Percentiles rank a stretch among this genome's conserved stretches.
These are phyloP conservation scores for Septoria petroselini DNA, from an alignment of 2,329 filamentous ascomycete species.

Conservation along the genomic window DNA sequence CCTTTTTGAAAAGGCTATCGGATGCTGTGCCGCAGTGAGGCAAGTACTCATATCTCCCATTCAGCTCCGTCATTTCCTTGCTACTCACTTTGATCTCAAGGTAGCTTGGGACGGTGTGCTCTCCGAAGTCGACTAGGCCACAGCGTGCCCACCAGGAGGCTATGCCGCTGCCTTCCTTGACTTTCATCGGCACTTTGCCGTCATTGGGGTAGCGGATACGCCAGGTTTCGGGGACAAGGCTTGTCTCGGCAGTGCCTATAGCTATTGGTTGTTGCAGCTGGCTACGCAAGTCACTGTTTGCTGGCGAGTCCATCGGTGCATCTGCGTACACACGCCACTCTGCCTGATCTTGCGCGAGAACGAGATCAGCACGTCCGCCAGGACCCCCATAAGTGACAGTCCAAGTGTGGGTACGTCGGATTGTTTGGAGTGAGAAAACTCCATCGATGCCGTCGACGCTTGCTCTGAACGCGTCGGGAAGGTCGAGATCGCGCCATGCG, in stretches of 20 bases:
- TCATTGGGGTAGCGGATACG: constrained; percentile 45
- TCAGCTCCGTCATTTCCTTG: constrained; percentile 35
- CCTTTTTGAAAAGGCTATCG: constrained; percentile 52
- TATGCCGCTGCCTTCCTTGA: constrained; percentile 19
- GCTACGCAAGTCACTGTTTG: constrained; percentile 26
- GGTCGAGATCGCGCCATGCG: not conserved
- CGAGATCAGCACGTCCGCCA: constrained; percentile 41
- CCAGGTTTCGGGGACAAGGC: constrained; percentile 39
- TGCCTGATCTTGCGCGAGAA: constrained; percentile 17
- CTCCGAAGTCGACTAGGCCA: constrained; percentile 39
- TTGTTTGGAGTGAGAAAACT: constrained; percentile 37
- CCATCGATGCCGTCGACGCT: constrained; percentile 32
- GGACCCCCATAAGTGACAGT: constrained; percentile 41
- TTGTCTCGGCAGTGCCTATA: constrained; percentile 15
- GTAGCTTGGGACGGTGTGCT: constrained; percentile 45
- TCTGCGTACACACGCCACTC: constrained; percentile 36
- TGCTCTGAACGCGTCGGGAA: not conserved
- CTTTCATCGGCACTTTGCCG: constrained; percentile 26
- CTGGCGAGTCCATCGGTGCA: constrained; percentile 21
- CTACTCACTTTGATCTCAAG: constrained; percentile 42
- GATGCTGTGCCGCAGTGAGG: constrained; percentile 58
- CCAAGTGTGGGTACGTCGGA: constrained; percentile 41
- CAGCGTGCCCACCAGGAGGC: constrained; percentile 41
- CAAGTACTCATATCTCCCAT: constrained; percentile 52
- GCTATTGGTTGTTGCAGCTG: constrained; percentile 32